Evolutionary conservation across 352 stramenopile genomes (phyloP).

Genomic region (Phytophthora constricta): DNA sequence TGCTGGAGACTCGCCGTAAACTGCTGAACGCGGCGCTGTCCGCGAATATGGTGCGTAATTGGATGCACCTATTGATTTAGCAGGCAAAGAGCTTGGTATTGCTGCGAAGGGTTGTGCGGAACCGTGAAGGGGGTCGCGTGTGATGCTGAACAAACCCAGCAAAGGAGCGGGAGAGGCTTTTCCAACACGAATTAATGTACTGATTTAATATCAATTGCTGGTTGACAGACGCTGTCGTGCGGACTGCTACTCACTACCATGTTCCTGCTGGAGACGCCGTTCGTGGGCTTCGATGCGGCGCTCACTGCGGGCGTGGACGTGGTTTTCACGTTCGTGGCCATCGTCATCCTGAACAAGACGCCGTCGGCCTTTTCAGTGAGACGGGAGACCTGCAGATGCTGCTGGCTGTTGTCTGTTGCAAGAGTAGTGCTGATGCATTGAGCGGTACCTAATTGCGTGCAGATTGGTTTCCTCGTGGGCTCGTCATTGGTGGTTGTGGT

Average conservation of each 20-base stretch:
- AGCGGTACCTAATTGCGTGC: constrained; percentile 7
- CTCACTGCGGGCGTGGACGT: constrained; percentile 65
- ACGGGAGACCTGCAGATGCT: neutral
- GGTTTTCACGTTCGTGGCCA: constrained; percentile 75
- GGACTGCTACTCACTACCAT: constrained; percentile 71
- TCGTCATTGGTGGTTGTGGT: constrained; percentile 71
- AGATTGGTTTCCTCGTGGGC: constrained; percentile 82
- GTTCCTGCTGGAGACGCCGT: constrained; percentile 75
- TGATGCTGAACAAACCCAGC: neutral
- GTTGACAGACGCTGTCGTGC: constrained; percentile 58
- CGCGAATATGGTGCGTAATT: constrained; percentile 69
- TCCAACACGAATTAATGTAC: no score
- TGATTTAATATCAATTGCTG: constrained; percentile 6
- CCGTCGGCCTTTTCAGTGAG: constrained; percentile 80
- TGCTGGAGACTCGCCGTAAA: constrained; percentile 70
- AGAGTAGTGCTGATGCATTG: neutral
- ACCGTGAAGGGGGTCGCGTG: no score
- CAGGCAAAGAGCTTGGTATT: no score
- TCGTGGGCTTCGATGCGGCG: constrained; percentile 71
- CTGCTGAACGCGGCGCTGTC: constrained; percentile 76
- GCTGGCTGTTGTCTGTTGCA: constrained; percentile 1
- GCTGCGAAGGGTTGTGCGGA: no score
- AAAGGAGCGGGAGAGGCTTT: neutral
- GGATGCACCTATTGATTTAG: no score
- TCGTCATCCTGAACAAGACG: constrained; percentile 83